Evolutionary conservation across 2,329 filamentous ascomycete genomes (phyloP), one percentile per base, ranked within the genome.

Genomic region (Didymosphaeria variabile): DNA sequence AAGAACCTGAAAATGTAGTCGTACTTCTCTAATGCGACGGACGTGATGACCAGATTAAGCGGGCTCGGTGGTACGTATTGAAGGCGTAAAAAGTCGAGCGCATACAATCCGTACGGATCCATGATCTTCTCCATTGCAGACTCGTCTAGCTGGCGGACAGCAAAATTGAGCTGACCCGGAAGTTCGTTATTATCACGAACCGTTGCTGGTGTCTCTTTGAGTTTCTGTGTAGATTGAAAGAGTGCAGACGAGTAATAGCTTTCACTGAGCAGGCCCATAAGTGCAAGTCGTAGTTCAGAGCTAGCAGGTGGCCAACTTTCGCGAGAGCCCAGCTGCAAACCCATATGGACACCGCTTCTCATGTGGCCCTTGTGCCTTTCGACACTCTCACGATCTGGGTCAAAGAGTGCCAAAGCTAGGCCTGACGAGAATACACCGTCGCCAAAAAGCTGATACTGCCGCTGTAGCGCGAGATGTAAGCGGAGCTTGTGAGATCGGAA

Each of bases 241-340:
- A 78, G 70, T 3, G 69, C 62, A 10, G 77, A 79, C 1, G 77
- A 77, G 50, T 80, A 78, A 67, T 93, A 92, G 65, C 88, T 92
- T 65, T 97, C 94, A 1, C 86, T 85, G 7, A 98, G 81, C 0
- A 98, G 86, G 0, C 93, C 93, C 86, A 94, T 96, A 19, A 99
- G 83, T 0, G 92, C 92, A 5, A 98, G 84, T 10, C 93, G 88
- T n/a, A 99, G 81, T 76, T 98, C 95, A 0, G 94, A 97, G 76
- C 92, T 96, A 26, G 93, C 93, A 5, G 95, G 95, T 29, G 95
- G 95, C 95, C 95, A 98, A 34, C 85, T 92, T 58, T 92, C 88
- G 69, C 93, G 87, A 2, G 87, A 88, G n/a, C 91, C 91, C 0
- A 98, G 83, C 44, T 93, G 90, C 44, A 98, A 83, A 0, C 95